Evolutionary conservation across 306 rosid genomes (phyloP), one percentile per base, ranked within the genome.

Genomic region (Pueraria montana): DNA sequence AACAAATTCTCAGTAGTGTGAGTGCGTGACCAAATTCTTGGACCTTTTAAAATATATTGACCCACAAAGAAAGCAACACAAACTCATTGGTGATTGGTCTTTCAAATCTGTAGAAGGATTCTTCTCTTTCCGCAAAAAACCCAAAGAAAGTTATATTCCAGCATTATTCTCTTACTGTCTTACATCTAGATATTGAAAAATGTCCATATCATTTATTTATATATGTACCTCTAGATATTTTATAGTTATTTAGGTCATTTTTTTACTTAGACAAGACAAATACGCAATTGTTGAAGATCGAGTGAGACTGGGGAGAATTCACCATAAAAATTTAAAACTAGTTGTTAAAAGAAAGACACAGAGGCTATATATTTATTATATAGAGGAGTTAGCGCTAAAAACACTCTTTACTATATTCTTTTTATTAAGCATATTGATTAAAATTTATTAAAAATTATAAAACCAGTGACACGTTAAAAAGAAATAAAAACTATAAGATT

Each of bases 1-100:
- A 75, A 68, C 23, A 42, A 68, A 38, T 68, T 75, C 55, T 4
- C 2, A 11, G 4, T 11, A 67, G 43, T 36, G 73, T 64, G 48
- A 30, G 58, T 13, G 69, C 52, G 79, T 40, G 72, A 85, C 69
- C 79, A 68, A 68, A 74, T 68, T 86, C 27, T 74, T 73, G 20
- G 21, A 80, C 72, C 55, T 34, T 77, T 65, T 53, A 4, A 46
- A 18, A 20, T 52, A 8, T 50, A 8, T n/a, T 84, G 81, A 79
- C 87, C 73, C 87, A 74, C 49, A n/a, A 13, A 34, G 76, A 82
- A 74, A 75, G 70, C 80, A 38, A 65, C 85, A 69, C 24, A 23
- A 36, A 11, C 11, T 8, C 38, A 34, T 3, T 27, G n/a, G n/a
- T n/a, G 7, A 34, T 8, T 38, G 43, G 43, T 38, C 43, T 38